Percentiles rank a stretch among this genome's conserved stretches.
Conservation (phyloP, 495 filamentous ascomycete species). For the Saxophila tyrrhenica region DNA sequence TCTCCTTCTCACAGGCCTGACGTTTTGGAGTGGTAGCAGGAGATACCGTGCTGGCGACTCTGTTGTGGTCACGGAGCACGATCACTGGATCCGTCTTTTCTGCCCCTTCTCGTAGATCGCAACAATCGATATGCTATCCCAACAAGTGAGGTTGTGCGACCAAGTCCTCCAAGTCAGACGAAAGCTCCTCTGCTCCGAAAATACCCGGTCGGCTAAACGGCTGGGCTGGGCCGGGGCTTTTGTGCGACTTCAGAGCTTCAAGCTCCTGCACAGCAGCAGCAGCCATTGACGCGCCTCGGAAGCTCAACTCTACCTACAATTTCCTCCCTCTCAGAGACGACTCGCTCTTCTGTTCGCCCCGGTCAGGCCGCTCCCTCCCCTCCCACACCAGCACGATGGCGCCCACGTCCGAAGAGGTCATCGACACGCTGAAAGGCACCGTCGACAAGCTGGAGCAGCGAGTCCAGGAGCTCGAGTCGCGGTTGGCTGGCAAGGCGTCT, state of each 20-base stretch:
- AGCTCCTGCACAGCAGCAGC: no score
- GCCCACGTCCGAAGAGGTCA: conserved; percentile 23
- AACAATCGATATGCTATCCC: background rate
- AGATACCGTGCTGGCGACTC: no score
- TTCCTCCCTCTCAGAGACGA: background rate
- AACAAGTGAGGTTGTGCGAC: background rate
- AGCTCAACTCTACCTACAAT: no score
- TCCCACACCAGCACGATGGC: conserved; percentile 21
- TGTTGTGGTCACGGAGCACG: no score
- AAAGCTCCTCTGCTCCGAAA: background rate
- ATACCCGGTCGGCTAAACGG: background rate
- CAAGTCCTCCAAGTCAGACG: background rate
- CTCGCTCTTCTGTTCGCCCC: background rate
- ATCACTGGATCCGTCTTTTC: background rate
- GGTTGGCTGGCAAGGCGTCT: conserved; percentile 38
- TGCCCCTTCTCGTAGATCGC: background rate
- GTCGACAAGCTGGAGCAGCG: conserved; percentile 76
- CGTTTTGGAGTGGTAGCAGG: no score
- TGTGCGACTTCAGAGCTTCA: background rate
- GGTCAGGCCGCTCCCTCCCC: background rate
- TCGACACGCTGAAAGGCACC: conserved; percentile 35
- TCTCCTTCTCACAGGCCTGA: no score
- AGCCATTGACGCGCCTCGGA: no score
- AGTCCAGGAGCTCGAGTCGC: conserved; percentile 64
- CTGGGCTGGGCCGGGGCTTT: background rate